Conservation (phyloP, 495 filamentous ascomycete species). For the Xylaria flabelliformis region DNA sequence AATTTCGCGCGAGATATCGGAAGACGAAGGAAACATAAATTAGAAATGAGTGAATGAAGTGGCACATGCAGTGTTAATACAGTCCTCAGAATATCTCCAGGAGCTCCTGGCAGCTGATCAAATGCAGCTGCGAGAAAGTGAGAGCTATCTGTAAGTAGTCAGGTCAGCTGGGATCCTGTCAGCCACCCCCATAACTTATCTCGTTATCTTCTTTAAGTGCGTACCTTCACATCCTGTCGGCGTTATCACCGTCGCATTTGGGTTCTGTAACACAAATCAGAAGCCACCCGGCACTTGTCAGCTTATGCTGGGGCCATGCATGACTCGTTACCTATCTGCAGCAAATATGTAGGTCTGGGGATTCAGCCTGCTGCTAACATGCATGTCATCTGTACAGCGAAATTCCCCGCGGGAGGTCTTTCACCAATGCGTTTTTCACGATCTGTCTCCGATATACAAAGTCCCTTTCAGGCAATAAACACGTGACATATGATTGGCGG, state of each 20-base stretch:
- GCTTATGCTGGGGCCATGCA: constrained; percentile 7
- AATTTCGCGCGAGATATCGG: not conserved
- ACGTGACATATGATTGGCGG: not conserved
- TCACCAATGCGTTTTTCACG: not conserved
- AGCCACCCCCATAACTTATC: not conserved
- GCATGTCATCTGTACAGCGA: not conserved
- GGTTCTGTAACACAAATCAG: constrained; percentile 5
- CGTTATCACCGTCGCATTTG: constrained; percentile 10
- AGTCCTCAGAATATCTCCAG: not conserved
- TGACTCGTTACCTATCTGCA: not conserved
- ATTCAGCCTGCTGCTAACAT: not conserved
- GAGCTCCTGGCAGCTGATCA: constrained; percentile 4
- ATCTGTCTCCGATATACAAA: not conserved
- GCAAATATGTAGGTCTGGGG: not conserved
- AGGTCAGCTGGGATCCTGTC: constrained; percentile 21
- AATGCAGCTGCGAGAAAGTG: constrained; percentile 1
- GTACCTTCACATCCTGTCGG: not conserved
- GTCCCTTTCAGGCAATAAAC: not conserved
- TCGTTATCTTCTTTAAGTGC: not conserved
- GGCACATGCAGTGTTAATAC: not conserved
- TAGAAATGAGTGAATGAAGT: constrained; percentile 2
- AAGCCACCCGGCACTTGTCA: constrained; percentile 2
- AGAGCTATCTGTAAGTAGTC: not conserved
- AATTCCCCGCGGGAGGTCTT: not conserved
- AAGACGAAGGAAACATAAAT: not conserved